Percentiles rank a stretch among this genome's conserved stretches.
These are phyloP conservation scores for Fragilariopsis cylindrus DNA, from an alignment of 108 stramenopile species.

Conservation along the genomic window DNA sequence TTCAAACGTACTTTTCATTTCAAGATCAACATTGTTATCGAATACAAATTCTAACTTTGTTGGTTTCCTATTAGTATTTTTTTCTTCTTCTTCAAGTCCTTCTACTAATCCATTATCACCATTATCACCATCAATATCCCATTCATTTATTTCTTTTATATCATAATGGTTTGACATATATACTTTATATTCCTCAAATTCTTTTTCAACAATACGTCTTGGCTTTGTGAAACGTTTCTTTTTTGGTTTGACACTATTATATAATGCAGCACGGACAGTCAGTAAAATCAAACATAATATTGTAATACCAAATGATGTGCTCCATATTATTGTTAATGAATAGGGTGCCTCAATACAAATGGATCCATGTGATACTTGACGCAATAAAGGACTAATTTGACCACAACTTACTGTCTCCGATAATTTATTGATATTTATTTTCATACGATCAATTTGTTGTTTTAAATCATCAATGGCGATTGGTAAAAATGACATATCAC, in stretches of 20 bases:
- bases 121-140: slow-evolving; percentile 30
- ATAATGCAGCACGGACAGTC: slow-evolving; percentile 49
- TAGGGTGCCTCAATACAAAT: slow-evolving; percentile 41
- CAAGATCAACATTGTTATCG: slow-evolving; percentile 1
- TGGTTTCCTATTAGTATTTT: background rate
- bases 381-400: slow-evolving; percentile 39
- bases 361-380: slow-evolving; percentile 33
- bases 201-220: slow-evolving; percentile 37
- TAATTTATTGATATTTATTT: slow-evolving; percentile 16
- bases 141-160: slow-evolving; percentile 30
- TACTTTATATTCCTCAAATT: slow-evolving; percentile 47
- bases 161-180: slow-evolving; percentile 50
- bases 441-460: slow-evolving; percentile 2
- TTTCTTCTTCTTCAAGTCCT: background rate
- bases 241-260: slow-evolving; percentile 33
- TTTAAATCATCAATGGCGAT: slow-evolving; percentile 18
- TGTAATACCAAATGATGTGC: slow-evolving; percentile 23
- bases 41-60: slow-evolving; percentile 19
- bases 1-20: slow-evolving; percentile 31
- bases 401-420: slow-evolving; percentile 29
- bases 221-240: slow-evolving; percentile 33
- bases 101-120: too few species aligned
- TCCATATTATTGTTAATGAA: slow-evolving; percentile 37
- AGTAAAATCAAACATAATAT: slow-evolving; percentile 42
- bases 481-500: slow-evolving; percentile 29